Evolutionary conservation across 495 filamentous ascomycete genomes (phyloP).

Genomic region (Aspergillus diversus): DNA sequence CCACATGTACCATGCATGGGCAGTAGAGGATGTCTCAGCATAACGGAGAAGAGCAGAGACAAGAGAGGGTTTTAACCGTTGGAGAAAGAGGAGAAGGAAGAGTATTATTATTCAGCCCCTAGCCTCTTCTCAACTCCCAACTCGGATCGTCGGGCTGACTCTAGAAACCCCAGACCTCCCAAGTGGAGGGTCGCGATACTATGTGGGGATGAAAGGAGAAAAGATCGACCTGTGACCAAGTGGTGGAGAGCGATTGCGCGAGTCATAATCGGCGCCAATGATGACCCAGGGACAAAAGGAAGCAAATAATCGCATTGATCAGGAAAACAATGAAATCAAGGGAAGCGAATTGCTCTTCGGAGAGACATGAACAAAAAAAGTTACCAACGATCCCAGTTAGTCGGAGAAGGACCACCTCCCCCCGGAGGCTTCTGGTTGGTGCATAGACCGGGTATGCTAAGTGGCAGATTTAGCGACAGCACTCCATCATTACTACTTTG

Average conservation of each 20-base stretch:
- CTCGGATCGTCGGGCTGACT: constrained; percentile 3
- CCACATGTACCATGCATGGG: not conserved
- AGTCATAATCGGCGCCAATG: not conserved
- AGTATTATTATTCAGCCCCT: constrained; percentile 17
- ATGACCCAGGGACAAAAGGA: too few species aligned
- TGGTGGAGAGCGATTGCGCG: not conserved
- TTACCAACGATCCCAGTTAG: not conserved
- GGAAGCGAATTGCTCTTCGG: not conserved
- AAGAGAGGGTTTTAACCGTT: not conserved
- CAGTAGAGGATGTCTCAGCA: not conserved
- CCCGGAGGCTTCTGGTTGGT: not conserved
- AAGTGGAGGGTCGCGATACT: not conserved
- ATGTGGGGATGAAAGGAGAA: constrained; percentile 3
- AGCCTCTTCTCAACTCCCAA: constrained; percentile 9
- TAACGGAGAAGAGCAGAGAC: not conserved
- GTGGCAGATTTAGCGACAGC: not conserved
- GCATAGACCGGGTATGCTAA: not conserved
- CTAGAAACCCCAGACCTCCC: constrained; percentile 6
- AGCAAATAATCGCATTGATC: too few species aligned
- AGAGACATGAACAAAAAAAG: not conserved
- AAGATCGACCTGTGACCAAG: not conserved
- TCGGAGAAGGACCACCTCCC: not conserved
- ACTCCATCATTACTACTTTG: not conserved
- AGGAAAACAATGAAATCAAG: too few species aligned
- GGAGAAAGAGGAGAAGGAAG: constrained; percentile 4